Percentiles rank a stretch among this genome's conserved stretches.
Conservation (phyloP, 106 monocot genomes). For the Dendrobium officinale region DNA sequence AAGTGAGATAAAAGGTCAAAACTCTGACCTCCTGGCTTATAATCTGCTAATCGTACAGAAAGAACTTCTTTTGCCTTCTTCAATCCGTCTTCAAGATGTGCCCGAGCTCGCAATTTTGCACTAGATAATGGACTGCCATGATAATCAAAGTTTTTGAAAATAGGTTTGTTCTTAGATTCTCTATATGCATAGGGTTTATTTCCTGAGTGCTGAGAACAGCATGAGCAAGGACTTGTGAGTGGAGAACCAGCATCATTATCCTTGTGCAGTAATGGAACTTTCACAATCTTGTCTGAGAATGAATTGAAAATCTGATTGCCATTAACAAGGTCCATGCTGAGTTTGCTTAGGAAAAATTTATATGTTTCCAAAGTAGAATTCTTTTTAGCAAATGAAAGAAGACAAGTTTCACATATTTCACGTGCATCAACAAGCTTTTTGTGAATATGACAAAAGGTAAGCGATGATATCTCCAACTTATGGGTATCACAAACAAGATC, state of each 20-base stretch:
- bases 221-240: conserved; percentile 29
- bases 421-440: conserved; percentile 44
- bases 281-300: conserved; percentile 13
- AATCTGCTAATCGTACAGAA: not conserved
- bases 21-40: conserved; percentile 7
- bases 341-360: conserved; percentile 29
- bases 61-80: conserved; percentile 8
- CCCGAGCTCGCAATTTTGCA: not conserved
- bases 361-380: conserved; percentile 21
- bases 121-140: not conserved
- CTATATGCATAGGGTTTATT: conserved; percentile 17
- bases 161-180: conserved; percentile 19
- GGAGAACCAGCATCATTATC: conserved; percentile 11
- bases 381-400: conserved; percentile 41
- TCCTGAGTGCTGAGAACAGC: conserved; percentile 31
- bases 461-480: conserved; percentile 66
- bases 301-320: not conserved
- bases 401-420: conserved; percentile 56
- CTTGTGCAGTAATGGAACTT: conserved; percentile 23
- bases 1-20: conserved; percentile 13
- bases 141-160: conserved; percentile 16
- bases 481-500: conserved; percentile 64
- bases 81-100: not conserved
- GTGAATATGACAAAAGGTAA: conserved; percentile 48
- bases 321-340: conserved; percentile 14